Percentiles rank a stretch among this genome's conserved stretches.
phyloP scores from a whole-genome alignment of 192 early-diverging fungal species.

The Coemansia sp. region DNA sequence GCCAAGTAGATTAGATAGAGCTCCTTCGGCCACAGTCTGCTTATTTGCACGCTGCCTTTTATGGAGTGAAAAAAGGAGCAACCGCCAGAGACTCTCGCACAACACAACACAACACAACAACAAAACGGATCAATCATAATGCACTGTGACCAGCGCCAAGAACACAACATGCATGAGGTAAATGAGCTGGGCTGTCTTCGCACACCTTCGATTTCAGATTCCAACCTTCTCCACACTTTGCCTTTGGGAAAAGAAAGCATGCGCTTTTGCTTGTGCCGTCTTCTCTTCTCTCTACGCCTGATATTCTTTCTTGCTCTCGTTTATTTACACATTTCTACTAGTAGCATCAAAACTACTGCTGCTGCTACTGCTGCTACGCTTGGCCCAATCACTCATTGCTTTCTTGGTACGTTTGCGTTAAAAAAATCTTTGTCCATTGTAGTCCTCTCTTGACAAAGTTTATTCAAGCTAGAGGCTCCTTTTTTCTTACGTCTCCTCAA shows the following conservation, averaged over 20 bases:
- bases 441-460: background rate
- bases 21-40: no score
- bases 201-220: no score
- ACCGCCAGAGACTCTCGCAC: no score
- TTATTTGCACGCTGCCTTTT: no score
- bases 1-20: no score
- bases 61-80: no score
- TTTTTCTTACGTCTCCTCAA: background rate
- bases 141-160: background rate
- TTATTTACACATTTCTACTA: background rate
- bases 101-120: no score
- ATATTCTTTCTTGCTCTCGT: background rate
- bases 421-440: background rate
- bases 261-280: background rate
- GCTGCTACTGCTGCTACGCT: background rate
- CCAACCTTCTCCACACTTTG: background rate
- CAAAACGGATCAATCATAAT: background rate
- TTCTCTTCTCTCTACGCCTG: background rate
- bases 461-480: background rate
- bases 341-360: background rate
- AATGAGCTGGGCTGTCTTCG: background rate
- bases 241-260: background rate
- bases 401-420: slow-evolving; percentile 4
- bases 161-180: slow-evolving; percentile 4
- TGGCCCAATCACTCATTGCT: background rate